Percentiles rank a stretch among this genome's conserved stretches.
These are phyloP conservation scores for Trichophyton rubrum DNA, from an alignment of 2,329 filamentous ascomycete species.

Conservation along the genomic window DNA sequence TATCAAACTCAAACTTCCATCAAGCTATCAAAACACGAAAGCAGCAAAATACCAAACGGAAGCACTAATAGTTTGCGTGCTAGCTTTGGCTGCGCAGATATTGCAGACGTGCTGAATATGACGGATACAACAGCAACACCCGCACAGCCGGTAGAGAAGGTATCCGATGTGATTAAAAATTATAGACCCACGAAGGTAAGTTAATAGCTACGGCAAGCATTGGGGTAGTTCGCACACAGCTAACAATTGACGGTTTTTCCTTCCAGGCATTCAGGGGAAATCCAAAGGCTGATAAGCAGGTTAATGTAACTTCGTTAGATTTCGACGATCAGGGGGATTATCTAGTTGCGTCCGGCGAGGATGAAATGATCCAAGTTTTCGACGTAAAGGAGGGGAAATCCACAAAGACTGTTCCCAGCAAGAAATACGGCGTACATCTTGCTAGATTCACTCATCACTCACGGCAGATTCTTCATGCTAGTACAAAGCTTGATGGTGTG, in stretches of 20 bases:
- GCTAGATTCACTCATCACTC: slow-evolving; percentile 89
- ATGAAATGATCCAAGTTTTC: slow-evolving; percentile 92
- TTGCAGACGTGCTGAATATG: slow-evolving; percentile 10
- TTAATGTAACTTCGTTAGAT: slow-evolving; percentile 76
- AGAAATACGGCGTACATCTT: slow-evolving; percentile 92
- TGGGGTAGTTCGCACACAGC: not conserved
- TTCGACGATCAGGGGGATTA: slow-evolving; percentile 94
- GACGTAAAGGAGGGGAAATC: slow-evolving; percentile 82
- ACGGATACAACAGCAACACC: slow-evolving; percentile 17
- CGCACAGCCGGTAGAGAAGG: slow-evolving; percentile 35
- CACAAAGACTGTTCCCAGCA: slow-evolving; percentile 79
- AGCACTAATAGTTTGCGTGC: too few relatives aligned
- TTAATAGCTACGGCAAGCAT: slow-evolving; percentile 10
- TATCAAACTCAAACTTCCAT: not conserved
- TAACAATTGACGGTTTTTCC: slow-evolving; percentile 3
- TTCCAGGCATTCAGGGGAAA: slow-evolving; percentile 22
- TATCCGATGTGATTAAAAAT: slow-evolving; percentile 63
- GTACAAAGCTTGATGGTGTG: slow-evolving; percentile 80
- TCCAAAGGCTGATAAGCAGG: slow-evolving; percentile 31
- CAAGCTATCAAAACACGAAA: not conserved
- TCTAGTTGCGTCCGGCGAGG: slow-evolving; percentile 78
- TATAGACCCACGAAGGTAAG: slow-evolving; percentile 69
- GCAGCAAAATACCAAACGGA: not conserved
- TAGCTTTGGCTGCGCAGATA: not conserved
- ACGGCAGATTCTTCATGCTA: slow-evolving; percentile 86